Evolutionary conservation across 163 green algal genomes (phyloP).

Genomic region (Botryococcus braunii): DNA sequence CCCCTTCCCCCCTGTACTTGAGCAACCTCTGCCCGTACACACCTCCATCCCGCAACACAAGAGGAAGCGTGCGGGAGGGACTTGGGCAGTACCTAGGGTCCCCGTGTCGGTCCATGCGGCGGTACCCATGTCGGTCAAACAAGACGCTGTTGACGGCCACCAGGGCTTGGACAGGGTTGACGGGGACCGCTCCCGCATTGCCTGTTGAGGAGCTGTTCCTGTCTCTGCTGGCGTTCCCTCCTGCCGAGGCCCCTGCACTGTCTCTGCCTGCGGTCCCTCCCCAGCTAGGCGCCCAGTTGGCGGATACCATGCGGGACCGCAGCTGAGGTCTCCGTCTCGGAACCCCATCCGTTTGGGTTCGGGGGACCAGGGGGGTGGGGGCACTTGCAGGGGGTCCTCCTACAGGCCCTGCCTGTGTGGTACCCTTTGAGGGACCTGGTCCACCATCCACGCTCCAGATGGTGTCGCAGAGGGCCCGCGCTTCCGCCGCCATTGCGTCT

Average conservation of each 20-base stretch:
- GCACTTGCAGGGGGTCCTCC: not conserved
- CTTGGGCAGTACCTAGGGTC: slow-evolving; percentile 29
- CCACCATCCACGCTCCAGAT: not conserved
- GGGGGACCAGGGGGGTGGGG: not conserved
- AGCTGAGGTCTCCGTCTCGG: not conserved
- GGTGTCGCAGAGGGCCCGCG: not conserved
- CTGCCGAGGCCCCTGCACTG: not conserved
- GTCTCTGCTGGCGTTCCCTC: not conserved
- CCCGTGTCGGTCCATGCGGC: slow-evolving; percentile 44
- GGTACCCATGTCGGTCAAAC: slow-evolving; percentile 50
- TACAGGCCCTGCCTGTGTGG: not conserved
- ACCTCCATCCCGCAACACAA: too few species aligned
- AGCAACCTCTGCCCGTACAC: too few species aligned
- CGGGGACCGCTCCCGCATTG: not conserved
- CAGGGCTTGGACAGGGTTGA: slow-evolving; percentile 27
- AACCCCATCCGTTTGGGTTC: not conserved
- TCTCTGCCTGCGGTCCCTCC: not conserved
- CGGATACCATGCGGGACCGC: not conserved
- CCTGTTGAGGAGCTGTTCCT: not conserved
- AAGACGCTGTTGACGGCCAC: slow-evolving; percentile 47
- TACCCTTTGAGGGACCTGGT: not conserved
- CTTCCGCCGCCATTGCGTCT: slow-evolving; percentile 42
- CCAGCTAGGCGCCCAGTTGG: not conserved
- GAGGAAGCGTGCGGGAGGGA: too few species aligned
- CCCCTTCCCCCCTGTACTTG: too few species aligned